These are phyloP conservation scores for Globisporangium cederbergense DNA, from an alignment of 352 stramenopile genomes.

Conservation along the genomic window DNA sequence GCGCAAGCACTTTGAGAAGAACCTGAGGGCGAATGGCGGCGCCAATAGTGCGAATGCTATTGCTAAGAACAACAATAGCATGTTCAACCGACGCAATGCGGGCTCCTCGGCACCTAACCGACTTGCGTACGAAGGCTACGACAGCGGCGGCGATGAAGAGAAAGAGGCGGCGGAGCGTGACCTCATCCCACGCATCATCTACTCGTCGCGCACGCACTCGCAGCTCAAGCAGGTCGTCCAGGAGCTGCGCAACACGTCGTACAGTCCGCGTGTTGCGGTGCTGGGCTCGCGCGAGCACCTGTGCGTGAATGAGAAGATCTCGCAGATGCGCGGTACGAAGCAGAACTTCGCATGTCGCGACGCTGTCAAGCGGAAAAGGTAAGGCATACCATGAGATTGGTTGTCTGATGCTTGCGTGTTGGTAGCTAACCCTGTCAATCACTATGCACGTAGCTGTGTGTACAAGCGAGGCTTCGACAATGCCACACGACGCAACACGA, in stretches of 20 bases:
- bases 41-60: not conserved
- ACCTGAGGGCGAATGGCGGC: constrained; percentile 18
- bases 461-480: constrained; percentile 81
- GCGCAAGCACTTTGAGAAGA: constrained; percentile 77
- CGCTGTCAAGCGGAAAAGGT: constrained; percentile 89
- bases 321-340: constrained; percentile 72
- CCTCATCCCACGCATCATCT: constrained; percentile 92
- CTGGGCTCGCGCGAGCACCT: constrained; percentile 96
- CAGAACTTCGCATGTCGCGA: constrained; percentile 87
- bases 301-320: constrained; percentile 95
- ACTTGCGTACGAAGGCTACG: constrained; percentile 58
- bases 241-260: constrained; percentile 95
- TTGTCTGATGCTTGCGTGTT: not conserved
- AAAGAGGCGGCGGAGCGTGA: constrained; percentile 28
- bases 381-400: not conserved
- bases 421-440: not conserved
- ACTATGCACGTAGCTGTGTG: constrained; percentile 39
- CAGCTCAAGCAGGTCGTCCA: constrained; percentile 97
- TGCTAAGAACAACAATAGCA: constrained; percentile 3
- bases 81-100: constrained; percentile 14
- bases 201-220: constrained; percentile 98
- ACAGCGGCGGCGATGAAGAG: constrained; percentile 21
- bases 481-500: constrained; percentile 44
- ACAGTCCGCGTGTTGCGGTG: constrained; percentile 84
- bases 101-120: not conserved